Evolutionary conservation across 163 green algal genomes (phyloP).

Genomic region (Scenedesmus sp.): DNA sequence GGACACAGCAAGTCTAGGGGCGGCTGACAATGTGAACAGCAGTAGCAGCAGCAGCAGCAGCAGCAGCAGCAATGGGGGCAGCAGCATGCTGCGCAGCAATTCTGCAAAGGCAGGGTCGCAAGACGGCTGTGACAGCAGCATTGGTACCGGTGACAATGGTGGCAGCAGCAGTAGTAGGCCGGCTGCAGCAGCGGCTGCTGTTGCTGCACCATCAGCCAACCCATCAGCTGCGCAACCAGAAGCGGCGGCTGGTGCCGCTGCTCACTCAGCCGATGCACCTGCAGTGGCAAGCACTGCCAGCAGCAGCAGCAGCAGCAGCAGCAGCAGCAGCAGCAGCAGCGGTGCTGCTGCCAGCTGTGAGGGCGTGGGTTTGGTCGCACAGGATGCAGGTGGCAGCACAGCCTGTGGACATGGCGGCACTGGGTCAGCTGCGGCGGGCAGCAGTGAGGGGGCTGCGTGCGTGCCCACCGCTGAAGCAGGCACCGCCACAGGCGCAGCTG

Average conservation of each 20-base stretch:
- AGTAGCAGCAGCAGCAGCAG: slow-evolving; percentile 12
- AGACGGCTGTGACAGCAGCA: neutral
- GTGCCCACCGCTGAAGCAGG: neutral
- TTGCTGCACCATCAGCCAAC: neutral
- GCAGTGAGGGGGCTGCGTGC: neutral
- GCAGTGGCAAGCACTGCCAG: neutral
- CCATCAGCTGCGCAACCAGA: neutral
- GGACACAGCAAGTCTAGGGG: neutral
- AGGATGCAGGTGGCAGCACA: neutral
- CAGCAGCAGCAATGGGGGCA: neutral
- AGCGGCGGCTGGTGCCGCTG: neutral
- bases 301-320: neutral
- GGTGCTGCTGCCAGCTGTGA: neutral
- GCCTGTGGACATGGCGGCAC: too few species aligned
- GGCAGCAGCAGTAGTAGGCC: neutral
- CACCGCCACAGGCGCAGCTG: neutral
- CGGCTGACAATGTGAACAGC: neutral
- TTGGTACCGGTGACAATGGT: neutral
- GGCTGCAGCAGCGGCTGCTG: neutral
- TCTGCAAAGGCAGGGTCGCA: neutral
- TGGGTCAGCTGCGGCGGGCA: neutral
- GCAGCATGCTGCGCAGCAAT: neutral
- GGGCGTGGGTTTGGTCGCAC: neutral
- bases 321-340: neutral
- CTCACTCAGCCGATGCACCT: neutral